phyloP scores from a whole-genome alignment of 139 green algal species.

The Trebouxia sp. region DNA sequence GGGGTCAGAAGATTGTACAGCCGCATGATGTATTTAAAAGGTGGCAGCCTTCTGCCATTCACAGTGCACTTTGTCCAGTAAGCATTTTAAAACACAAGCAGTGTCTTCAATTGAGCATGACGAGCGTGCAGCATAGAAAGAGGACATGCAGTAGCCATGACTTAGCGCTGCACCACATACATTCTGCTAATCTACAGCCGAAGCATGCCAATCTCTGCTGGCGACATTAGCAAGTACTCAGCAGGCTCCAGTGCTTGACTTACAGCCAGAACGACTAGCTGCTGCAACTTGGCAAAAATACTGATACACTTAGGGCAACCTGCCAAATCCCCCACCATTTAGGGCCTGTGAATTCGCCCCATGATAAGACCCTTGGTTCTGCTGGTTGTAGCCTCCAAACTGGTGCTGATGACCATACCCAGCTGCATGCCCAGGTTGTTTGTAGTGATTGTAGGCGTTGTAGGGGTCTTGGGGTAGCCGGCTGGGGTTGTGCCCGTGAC shows the following conservation, averaged over 20 bases:
- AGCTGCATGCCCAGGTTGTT: not conserved
- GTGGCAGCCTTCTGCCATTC: no score
- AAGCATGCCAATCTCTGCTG: not conserved
- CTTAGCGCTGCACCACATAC: conserved; percentile 8
- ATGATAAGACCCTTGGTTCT: conserved; percentile 3
- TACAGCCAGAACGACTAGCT: not conserved
- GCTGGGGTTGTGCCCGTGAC: not conserved
- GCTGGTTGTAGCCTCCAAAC: not conserved
- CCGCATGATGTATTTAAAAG: no score
- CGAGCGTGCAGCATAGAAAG: not conserved
- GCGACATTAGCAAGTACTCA: not conserved
- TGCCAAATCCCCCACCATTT: conserved; percentile 14
- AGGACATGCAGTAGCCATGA: not conserved
- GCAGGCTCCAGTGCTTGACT: not conserved
- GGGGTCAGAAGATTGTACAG: no score
- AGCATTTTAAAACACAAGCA: not conserved
- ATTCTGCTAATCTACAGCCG: conserved; percentile 24
- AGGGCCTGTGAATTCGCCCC: not conserved
- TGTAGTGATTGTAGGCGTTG: conserved; percentile 15
- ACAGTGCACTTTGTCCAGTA: no score
- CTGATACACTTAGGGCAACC: conserved; percentile 18
- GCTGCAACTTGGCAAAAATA: conserved; percentile 25
- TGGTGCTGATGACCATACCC: not conserved
- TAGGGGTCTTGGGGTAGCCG: conserved; percentile 21
- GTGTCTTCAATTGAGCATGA: not conserved